Evolutionary conservation across 768 basidiomycete species (phyloP), one percentile per base, ranked within the genome.

Genomic region (Dendrothele bispora): DNA sequence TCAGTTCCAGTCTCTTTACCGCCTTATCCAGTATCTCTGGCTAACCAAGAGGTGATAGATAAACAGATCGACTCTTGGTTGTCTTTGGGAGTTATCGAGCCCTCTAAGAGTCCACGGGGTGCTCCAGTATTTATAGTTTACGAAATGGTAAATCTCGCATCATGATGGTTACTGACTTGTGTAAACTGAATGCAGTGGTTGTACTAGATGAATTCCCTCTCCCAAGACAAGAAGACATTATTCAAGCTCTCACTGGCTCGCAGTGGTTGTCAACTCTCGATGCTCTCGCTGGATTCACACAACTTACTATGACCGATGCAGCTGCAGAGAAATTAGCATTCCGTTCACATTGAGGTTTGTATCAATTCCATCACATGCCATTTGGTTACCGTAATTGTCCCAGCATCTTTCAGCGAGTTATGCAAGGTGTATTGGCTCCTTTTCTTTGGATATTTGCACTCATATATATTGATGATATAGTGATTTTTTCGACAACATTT

Each of bases 211-310:
- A 61, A 38, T 61, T 58, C 43, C 60, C 60, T 25, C 32, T 61
- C 12, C 60, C 60, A n/a, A 29, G 52, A 22, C 60, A 61, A 39
- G 39, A 38, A 11, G 53, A 57, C 11, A 63, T 63, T 4, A 27
- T 63, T 2, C 51, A 53, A 34, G 53, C 57, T 2, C 43, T 61
- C n/a, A 52, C 41, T 12, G 61, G 60, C 1, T 21, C 50, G 18
- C 44, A 60, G 28, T 55, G 46, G n/a, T 51, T 68, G 1, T 50
- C 64, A 7, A 51, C 64, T 0, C 36, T 68, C 21, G 67, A 68
- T 51, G 61, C 64, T 4, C 51, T 64, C 1, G 49, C 67, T 0
- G 63, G 68, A 3, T 69, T 67, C 51, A 64, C 58, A 1, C 67
- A 69, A 42, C 32, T 66, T 0, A 42, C 53, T 21, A 48, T 68